Conservation (phyloP, 2,329 filamentous ascomycete genomes). For the Aspergillus transmontanensis region DNA sequence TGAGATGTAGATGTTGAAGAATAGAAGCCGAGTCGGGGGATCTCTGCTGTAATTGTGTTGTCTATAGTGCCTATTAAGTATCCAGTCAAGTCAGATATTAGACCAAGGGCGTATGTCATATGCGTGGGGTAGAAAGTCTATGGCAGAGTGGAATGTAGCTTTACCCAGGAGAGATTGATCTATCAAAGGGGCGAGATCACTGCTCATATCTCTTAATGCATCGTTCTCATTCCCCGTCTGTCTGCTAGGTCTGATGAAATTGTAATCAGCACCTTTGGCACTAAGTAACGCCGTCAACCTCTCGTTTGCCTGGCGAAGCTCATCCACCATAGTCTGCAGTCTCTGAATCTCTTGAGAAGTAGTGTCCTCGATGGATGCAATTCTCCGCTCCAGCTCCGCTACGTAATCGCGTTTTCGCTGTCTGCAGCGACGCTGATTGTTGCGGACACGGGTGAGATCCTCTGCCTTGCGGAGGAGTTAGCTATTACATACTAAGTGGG, state of each 20-base stretch:
- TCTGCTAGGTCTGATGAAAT: neutral
- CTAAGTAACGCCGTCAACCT: slow-evolving; percentile 2
- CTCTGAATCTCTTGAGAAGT: slow-evolving; percentile 1
- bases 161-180: neutral
- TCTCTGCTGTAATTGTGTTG: neutral
- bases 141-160: neutral
- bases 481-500: neutral
- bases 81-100: neutral
- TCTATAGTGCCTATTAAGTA: neutral
- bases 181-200: neutral
- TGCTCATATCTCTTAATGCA: neutral
- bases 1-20: neutral
- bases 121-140: neutral
- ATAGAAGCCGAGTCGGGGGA: neutral
- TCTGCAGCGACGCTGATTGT: slow-evolving; percentile 56
- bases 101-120: neutral
- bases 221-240: neutral
- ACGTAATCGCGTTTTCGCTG: slow-evolving; percentile 47
- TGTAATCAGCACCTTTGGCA: neutral
- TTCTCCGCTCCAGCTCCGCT: slow-evolving; percentile 37
- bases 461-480: slow-evolving; percentile 27
- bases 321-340: neutral
- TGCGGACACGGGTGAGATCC: slow-evolving; percentile 47
- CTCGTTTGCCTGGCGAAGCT: neutral
- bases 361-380: slow-evolving; percentile 2